Percentiles rank a stretch among this genome's conserved stretches.
These are phyloP conservation scores for Tetrapisispora iriomotensis DNA, from an alignment of 805 yeast species.

Conservation along the genomic window DNA sequence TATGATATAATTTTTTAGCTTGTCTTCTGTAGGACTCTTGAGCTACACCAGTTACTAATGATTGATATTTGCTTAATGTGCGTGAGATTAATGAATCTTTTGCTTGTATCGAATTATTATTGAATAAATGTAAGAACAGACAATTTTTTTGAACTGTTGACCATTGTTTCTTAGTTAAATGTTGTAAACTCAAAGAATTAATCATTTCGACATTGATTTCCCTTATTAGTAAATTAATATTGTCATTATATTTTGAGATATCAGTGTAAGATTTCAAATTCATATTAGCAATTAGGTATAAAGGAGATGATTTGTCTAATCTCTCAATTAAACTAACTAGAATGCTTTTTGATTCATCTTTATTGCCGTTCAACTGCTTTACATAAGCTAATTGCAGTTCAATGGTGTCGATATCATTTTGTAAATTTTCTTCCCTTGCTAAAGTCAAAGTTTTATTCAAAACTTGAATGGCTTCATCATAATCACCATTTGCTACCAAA, in stretches of 20 bases:
- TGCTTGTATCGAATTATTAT: conserved; percentile 14
- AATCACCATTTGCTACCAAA: conserved; percentile 36
- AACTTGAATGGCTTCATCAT: conserved; percentile 32
- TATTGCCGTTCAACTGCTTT: conserved; percentile 34
- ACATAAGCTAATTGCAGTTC: conserved; percentile 51
- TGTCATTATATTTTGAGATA: conserved; percentile 24
- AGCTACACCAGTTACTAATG: conserved; percentile 15
- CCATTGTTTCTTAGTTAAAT: conserved; percentile 23
- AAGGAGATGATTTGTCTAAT: conserved; percentile 18
- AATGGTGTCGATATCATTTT: conserved; percentile 51
- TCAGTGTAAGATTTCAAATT: conserved; percentile 24
- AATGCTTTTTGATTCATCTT: conserved; percentile 30
- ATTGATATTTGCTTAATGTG: conserved; percentile 17
- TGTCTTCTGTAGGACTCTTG: conserved; percentile 25
- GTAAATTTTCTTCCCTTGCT: conserved; percentile 33
- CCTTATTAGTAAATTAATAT: conserved; percentile 26
- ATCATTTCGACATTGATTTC: conserved; percentile 26
- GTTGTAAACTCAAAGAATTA: conserved; percentile 13
- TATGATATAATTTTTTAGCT: conserved; percentile 22
- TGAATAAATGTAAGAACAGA: conserved; percentile 20
- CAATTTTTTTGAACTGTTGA: conserved; percentile 13
- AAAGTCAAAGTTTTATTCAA: conserved; percentile 37
- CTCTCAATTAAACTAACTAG: conserved; percentile 27
- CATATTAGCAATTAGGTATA: conserved; percentile 25
- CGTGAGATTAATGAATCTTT: conserved; percentile 15